Percentiles rank a stretch among this genome's conserved stretches.
Evolutionary conservation across 1,284 basidiomycete species (phyloP).

Genomic region (Phlebopus sp.): DNA sequence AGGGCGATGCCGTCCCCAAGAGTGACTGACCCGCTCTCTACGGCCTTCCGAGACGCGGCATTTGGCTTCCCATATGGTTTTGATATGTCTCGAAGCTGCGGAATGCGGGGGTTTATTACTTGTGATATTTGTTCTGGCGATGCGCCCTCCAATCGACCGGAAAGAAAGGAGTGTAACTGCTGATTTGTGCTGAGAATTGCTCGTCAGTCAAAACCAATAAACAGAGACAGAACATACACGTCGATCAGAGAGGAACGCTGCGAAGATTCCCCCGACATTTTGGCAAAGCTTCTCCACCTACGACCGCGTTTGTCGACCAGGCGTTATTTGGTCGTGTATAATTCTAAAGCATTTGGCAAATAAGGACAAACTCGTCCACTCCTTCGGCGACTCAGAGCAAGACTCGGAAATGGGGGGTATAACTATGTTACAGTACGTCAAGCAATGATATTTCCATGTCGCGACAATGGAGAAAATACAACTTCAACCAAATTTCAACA

Average conservation of each 20-base stretch:
- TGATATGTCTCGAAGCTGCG: slow-evolving; percentile 52
- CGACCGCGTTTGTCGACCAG: slow-evolving; percentile 7
- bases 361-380: slow-evolving; percentile 16
- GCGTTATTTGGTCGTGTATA: slow-evolving; percentile 24
- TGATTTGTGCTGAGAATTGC: slow-evolving; percentile 53
- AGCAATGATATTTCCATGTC: too few relatives aligned
- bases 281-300: slow-evolving; percentile 1
- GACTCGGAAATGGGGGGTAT: too few relatives aligned
- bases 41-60: slow-evolving; percentile 58
- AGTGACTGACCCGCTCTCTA: slow-evolving; percentile 64
- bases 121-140: slow-evolving; percentile 54
- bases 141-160: slow-evolving; percentile 55
- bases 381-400: background rate
- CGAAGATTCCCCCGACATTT: slow-evolving; percentile 43
- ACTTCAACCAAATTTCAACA: too few relatives aligned
- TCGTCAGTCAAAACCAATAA: slow-evolving; percentile 1
- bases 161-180: slow-evolving; percentile 59
- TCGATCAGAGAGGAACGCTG: slow-evolving; percentile 48
- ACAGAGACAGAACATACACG: slow-evolving; percentile 35
- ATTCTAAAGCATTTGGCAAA: slow-evolving; percentile 26
- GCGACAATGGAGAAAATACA: too few relatives aligned
- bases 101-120: slow-evolving; percentile 54
- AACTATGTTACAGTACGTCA: too few relatives aligned
- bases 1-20: slow-evolving; percentile 61
- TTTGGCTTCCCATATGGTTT: slow-evolving; percentile 68